These are phyloP conservation scores for Cyberlindnera meyerae DNA, from an alignment of 805 yeast species.

Conservation along the genomic window DNA sequence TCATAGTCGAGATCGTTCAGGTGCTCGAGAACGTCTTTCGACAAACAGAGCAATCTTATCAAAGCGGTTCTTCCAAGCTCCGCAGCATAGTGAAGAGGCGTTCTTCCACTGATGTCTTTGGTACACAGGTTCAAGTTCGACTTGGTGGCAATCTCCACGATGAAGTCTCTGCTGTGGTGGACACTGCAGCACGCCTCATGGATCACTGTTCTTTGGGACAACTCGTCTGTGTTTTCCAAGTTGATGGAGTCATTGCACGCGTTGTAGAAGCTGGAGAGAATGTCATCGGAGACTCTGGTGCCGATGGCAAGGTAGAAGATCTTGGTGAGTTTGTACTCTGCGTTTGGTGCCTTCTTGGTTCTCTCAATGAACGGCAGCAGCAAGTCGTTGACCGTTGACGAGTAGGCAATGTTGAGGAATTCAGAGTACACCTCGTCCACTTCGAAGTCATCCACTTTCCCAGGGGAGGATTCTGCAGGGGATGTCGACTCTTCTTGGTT, in stretches of 20 bases:
- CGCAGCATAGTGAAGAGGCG: conserved; percentile 85
- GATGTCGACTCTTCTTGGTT: conserved; percentile 1
- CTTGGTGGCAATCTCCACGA: conserved; percentile 20
- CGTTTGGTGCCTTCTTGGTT: conserved; percentile 34
- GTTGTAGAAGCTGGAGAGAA: conserved; percentile 44
- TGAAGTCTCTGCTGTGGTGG: conserved; percentile 19
- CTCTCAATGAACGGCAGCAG: conserved; percentile 42
- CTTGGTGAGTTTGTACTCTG: conserved; percentile 51
- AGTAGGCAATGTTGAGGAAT: conserved; percentile 49
- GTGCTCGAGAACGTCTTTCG: conserved; percentile 24
- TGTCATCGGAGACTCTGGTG: conserved; percentile 54
- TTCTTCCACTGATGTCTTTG: conserved; percentile 68
- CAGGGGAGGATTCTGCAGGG: neutral
- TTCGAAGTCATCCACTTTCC: conserved; percentile 34
- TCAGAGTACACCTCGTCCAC: conserved; percentile 70
- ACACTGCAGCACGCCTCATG: conserved; percentile 52
- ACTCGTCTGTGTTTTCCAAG: conserved; percentile 61
- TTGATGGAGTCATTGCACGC: conserved; percentile 42
- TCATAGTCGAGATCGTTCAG: conserved; percentile 55
- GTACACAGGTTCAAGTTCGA: conserved; percentile 28
- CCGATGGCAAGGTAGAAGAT: conserved; percentile 67
- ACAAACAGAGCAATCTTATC: conserved; percentile 33
- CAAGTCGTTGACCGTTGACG: conserved; percentile 33
- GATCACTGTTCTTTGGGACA: conserved; percentile 65
- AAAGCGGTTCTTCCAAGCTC: conserved; percentile 47